Conservation (phyloP, 768 basidiomycete genomes). For the Amanita subjunquillea region DNA sequence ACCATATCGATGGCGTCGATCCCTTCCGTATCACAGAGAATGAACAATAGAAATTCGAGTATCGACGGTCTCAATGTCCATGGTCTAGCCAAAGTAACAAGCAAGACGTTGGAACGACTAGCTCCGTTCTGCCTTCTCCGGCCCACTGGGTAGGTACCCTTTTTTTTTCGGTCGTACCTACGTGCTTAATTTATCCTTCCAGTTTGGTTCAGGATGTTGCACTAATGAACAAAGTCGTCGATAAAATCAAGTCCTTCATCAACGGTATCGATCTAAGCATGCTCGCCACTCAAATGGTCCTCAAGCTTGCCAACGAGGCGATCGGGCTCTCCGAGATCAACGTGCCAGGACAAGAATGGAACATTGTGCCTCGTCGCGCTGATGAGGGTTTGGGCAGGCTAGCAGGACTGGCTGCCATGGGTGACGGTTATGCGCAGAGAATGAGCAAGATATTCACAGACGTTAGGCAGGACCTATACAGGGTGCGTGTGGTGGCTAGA, state of each 20-base stretch:
- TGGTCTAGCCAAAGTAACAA: constrained; percentile 19
- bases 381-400: constrained; percentile 13
- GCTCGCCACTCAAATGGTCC: constrained; percentile 18
- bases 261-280: constrained; percentile 20
- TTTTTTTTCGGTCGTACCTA: not conserved
- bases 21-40: not conserved
- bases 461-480: constrained; percentile 26
- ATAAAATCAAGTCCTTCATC: constrained; percentile 17
- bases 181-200: not conserved
- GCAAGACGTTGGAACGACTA: constrained; percentile 27
- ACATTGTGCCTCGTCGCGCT: constrained; percentile 3
- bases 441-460: constrained; percentile 18
- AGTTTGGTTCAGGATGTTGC: constrained; percentile 4
- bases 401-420: constrained; percentile 17
- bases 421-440: constrained; percentile 16
- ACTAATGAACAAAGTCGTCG: constrained; percentile 17
- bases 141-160: constrained; percentile 13
- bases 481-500: constrained; percentile 13
- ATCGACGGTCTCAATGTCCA: constrained; percentile 15
- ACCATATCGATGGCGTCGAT: not conserved
- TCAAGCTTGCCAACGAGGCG: constrained; percentile 16
- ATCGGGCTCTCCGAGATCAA: constrained; percentile 15
- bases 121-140: constrained; percentile 24
- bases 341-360: constrained; percentile 8
- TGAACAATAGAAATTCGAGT: constrained; percentile 1